Base-by-base conservation (phyloP, 1,139 yeast species). In the Geotrichum siamense region DNA sequence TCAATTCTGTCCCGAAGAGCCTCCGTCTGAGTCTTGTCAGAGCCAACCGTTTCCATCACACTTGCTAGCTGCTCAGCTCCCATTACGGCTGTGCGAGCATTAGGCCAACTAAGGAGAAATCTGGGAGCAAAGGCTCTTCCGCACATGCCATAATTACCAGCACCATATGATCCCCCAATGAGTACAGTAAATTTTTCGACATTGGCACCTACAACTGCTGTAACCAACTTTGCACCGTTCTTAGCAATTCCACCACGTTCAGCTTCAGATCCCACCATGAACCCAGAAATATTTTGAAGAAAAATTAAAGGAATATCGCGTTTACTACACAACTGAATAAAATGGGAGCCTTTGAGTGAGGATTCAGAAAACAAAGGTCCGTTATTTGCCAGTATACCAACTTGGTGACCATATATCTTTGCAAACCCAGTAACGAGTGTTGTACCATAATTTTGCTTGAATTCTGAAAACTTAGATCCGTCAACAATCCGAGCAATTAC, bases 91-190 rank as follows among this genome's bases (percentile, higher is more conserved):
- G 65, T 61, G 23, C 60, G 53, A 21, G 64, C 55, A 50, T 62
- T 62, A 46, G 66, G 66, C 66, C 66, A 62, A 6, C 63, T 45
- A 60, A 62, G 60, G 40, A 62, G 52, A 53, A 62, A 62, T 27
- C 61, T 54, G 3, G 66, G 66, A 44, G 58, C 60, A 45, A 62
- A 62, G 20, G 65, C 64, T 22, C 66, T 48, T 20, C 66, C 66
- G 35, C 66, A 62, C 66, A 62, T 62, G 16, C 65, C 66, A 50
- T 62, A 62, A 51, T 62, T 62, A 5, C 66, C 65, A 1, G 65
- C 65, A 8, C 65, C 66, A 46, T 62, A 62, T 8, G 63, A 57
- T 26, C 63, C 64, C 10, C 66, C 66, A 40, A 62, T 60, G 29
- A 62, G 50, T 20, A 62, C 62, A 2, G 65, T 61, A 46, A 55